phyloP scores from a whole-genome alignment of 2,329 filamentous ascomycete genomes.

The Epichloe uncinata region DNA sequence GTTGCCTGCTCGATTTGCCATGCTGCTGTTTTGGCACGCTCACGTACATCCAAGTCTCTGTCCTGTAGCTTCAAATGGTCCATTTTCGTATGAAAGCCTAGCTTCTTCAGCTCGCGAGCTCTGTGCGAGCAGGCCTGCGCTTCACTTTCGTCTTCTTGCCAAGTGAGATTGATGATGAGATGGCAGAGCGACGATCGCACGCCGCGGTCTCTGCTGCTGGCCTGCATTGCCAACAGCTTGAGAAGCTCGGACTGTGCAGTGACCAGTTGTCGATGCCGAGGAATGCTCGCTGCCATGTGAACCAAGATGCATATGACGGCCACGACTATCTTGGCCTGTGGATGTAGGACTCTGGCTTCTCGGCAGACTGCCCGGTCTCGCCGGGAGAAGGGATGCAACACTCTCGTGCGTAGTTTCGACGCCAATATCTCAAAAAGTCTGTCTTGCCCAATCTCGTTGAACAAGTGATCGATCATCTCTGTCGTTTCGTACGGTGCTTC shows the following conservation, averaged over 20 bases:
- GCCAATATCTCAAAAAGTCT: conserved; percentile 70
- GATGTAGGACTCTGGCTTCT: conserved; percentile 39
- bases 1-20: conserved; percentile 50
- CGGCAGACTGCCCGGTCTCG: conserved; percentile 19
- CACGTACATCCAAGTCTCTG: conserved; percentile 65
- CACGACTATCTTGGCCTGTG: conserved; percentile 57
- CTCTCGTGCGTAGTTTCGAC: conserved; percentile 56
- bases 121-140: conserved; percentile 50
- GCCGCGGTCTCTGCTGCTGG: conserved; percentile 56
- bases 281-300: conserved; percentile 73
- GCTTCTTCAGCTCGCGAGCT: conserved; percentile 51
- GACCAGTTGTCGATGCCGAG: conserved; percentile 64
- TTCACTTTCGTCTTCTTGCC: conserved; percentile 63
- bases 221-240: conserved; percentile 57
- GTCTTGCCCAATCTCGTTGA: conserved; percentile 61
- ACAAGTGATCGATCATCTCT: conserved; percentile 75
- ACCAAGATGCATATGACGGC: conserved; percentile 72
- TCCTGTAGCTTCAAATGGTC: conserved; percentile 51
- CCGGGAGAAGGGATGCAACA: conserved; percentile 39
- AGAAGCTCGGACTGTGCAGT: conserved; percentile 67
- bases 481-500: conserved; percentile 37
- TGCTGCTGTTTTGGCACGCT: conserved; percentile 68
- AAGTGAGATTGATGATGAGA: conserved; percentile 75
- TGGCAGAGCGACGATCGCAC: conserved; percentile 72
- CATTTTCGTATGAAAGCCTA: conserved; percentile 59